Conservation (phyloP, 805 yeast species). For the Isabelozyma gotoi region DNA sequence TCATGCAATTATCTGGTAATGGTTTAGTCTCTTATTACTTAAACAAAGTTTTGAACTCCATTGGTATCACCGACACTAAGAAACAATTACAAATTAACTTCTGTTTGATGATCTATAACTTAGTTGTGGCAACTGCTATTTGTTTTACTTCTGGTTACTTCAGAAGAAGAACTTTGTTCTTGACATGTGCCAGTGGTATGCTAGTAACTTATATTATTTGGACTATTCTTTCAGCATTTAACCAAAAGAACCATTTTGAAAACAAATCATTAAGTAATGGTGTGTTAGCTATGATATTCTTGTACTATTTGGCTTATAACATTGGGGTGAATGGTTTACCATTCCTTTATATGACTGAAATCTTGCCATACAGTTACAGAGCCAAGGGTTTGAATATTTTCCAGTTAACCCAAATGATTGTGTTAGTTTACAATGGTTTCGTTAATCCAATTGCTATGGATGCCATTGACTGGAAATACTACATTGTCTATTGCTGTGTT, state of each 20-base stretch:
- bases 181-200: conserved; percentile 10
- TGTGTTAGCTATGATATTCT: conserved; percentile 51
- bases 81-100: conserved; percentile 52
- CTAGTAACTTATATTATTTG: conserved; percentile 11
- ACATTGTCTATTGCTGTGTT: conserved; percentile 31
- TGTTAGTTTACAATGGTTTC: conserved; percentile 15
- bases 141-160: conserved; percentile 16
- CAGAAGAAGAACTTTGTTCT: conserved; percentile 28
- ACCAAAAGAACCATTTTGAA: conserved; percentile 39
- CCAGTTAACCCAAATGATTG: conserved; percentile 11
- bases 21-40: conserved; percentile 53
- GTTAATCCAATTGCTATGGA: conserved; percentile 28
- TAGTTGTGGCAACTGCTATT: conserved; percentile 23
- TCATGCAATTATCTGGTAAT: conserved; percentile 51
- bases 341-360: conserved; percentile 28
- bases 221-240: conserved; percentile 40
- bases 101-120: conserved; percentile 48
- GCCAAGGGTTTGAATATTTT: conserved; percentile 30
- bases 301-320: conserved; percentile 28
- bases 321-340: conserved; percentile 30
- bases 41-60: conserved; percentile 47
- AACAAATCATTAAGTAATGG: conserved; percentile 43
- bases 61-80: conserved; percentile 50
- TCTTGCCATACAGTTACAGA: conserved; percentile 31
- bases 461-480: conserved; percentile 33